Evolutionary conservation across 164 flowering plant species (phyloP), one percentile per base, ranked within the genome.

Genomic region (Litsea cubeba): DNA sequence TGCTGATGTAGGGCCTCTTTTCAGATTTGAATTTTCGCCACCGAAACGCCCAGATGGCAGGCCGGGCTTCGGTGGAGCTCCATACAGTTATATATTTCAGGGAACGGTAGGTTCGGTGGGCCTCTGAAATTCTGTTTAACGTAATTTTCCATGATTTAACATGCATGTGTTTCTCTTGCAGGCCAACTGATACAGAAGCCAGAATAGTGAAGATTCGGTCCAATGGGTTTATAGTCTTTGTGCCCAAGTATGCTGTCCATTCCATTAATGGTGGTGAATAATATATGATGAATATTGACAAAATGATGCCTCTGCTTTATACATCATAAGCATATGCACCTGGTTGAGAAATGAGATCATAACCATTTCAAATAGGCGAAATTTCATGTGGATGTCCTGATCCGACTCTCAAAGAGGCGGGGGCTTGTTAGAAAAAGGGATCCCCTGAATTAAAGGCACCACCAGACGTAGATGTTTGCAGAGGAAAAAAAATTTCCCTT

Each of bases 1-100:
- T 75, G 25, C 72, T 71, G 7, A 70, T 26, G 22, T 67, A 62
- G 12, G 14, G 7, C 7, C 32, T 30, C 24, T 81, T 40, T 40
- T 40, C 89, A 95, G 99, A 95, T 89, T 80, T 95, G 76, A 95
- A 95, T 83, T 90, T 87, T 83, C 95, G 99, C 51, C 99, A 95
- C 76, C 89, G 96, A 75, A 95, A 95, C 86, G 99, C 98, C 40
- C 99, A 95, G 82, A 95, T 95, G 97, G 99, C 99, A 12, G 78
- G 99, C 60, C 85, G 99, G 70, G 91, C 94, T 62, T 95, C 99
- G 14, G 97, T 95, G 50, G 99, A 95, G 89, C 93, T 95, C 71
- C 98, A 95, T 78, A 95, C 99, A 12, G 84, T 92, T 60, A 91
- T 92, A 32, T 93, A 82, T 83, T 95, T 96, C 89, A 85, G 91